phyloP scores from a whole-genome alignment of 345 rosid species.

The Gossypium stocksii region DNA sequence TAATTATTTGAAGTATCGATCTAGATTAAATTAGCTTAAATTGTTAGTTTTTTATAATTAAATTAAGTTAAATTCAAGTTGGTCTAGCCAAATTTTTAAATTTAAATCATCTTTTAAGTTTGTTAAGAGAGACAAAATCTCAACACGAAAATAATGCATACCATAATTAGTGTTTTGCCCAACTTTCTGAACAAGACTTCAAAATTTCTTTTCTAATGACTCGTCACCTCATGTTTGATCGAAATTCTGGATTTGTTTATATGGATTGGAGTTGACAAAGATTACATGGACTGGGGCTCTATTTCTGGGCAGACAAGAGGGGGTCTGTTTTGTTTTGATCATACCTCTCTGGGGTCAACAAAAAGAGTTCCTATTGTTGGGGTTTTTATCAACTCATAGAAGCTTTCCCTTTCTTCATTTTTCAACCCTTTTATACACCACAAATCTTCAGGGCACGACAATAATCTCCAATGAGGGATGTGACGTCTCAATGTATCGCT shows the following conservation, averaged over 20 bases:
- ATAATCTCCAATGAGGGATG: constrained; percentile 69
- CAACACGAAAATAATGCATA: no score
- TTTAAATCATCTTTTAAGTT: no score
- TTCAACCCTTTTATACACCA: constrained; percentile 79
- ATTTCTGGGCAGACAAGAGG: constrained; percentile 9
- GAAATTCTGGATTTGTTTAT: background rate
- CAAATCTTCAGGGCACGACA: constrained; percentile 71
- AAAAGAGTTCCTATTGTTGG: constrained; percentile 47
- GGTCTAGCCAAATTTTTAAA: no score
- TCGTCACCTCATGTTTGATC: no score
- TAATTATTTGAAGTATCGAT: no score
- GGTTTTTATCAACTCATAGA: constrained; percentile 27
- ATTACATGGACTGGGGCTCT: constrained; percentile 16
- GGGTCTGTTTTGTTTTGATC: constrained; percentile 13
- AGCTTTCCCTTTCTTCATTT: constrained; percentile 24
- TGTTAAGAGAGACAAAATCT: no score
- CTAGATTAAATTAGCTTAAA: no score
- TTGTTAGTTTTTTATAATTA: no score
- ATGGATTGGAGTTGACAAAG: constrained; percentile 21
- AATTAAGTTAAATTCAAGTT: no score
- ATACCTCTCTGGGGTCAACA: constrained; percentile 89
- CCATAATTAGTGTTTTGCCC: no score
- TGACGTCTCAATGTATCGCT: constrained; percentile 32
- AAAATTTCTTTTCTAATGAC: no score
- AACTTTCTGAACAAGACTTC: no score